Base-by-base conservation (phyloP, 2,329 filamentous ascomycete species). In the Ophioceras dolichostomum region DNA sequence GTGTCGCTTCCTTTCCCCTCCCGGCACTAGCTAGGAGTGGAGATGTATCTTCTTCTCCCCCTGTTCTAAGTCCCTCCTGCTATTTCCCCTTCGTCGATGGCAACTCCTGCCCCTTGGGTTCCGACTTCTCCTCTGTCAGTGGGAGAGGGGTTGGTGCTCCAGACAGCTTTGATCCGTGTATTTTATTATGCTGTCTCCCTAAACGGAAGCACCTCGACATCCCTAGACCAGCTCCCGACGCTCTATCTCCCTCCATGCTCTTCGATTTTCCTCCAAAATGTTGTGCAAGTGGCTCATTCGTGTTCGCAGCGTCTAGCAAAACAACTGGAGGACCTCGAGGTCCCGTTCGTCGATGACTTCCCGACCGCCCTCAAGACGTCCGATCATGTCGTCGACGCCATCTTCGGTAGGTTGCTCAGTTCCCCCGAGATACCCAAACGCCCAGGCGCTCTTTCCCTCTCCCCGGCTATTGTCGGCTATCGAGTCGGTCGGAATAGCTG, bases 311-410 rank as follows among this genome's bases (percentile, higher is more conserved):
- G 89, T 36, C 73, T 96, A 30, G 70, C 76, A 46, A 91, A 77
- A 46, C 91, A 98, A 61, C 75, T 96, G 7, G 73, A 81, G 49
- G 81, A 89, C 52, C 76, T 96, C 39, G 69, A 79, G 10, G 68
- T 98, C 20, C 83, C 84, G 1, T 94, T 96, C 56, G 79, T 80
- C 13, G 71, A 84, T 13, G 84, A 95, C 56, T 94, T 96, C 49
- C 54, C 67, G 2, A 48, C 62, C 5, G 79, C 83, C 5, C 56
- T 94, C 6, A 60, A 66, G 32, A 67, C 75, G 37, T 71, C 82
- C 2, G 82, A 95, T 53, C 83, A 94, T 47, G 62, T 98, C 37
- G 67, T 98, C 41, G 91, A 98, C 58, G 86, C 91, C 9, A 85
- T 98, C 43, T 98, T 98, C 54, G 87, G 84, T 82, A 57, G 32